phyloP scores from a whole-genome alignment of 2,329 filamentous ascomycete genomes.

The Decorospora gaudefroyi region DNA sequence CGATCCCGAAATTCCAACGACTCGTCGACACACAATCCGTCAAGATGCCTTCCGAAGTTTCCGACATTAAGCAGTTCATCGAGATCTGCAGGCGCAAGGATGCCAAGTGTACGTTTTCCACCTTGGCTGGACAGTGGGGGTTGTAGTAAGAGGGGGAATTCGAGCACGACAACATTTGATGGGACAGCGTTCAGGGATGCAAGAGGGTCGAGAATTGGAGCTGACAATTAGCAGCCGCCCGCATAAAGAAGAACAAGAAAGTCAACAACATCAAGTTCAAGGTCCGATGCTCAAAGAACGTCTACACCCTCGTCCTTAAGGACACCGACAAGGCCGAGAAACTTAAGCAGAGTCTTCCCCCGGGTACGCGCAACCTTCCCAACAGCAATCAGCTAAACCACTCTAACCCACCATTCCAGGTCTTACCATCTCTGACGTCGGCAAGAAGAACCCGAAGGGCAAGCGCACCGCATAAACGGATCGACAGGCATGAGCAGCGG shows the following conservation, averaged over 20 bases:
- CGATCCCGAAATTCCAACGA: slow-evolving; percentile 29
- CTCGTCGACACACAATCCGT: slow-evolving; percentile 52
- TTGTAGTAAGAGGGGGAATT: slow-evolving; percentile 9
- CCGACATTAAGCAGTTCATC: slow-evolving; percentile 99
- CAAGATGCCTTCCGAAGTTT: slow-evolving; percentile 98
- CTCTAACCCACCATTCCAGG: slow-evolving; percentile 43
- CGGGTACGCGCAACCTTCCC: slow-evolving; percentile 80
- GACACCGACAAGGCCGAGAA: slow-evolving; percentile 99
- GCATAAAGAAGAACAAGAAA: slow-evolving; percentile 85
- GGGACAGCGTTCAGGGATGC: neutral
- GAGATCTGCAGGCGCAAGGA: slow-evolving; percentile 99
- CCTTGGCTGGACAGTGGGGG: slow-evolving; percentile 4
- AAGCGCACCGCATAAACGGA: slow-evolving; percentile 49
- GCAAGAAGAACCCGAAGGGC: slow-evolving; percentile 66
- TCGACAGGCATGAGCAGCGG: slow-evolving; percentile 9
- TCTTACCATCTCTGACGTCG: slow-evolving; percentile 63
- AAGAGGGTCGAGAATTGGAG: slow-evolving; percentile 1
- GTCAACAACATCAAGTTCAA: slow-evolving; percentile 99
- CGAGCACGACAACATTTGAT: slow-evolving; percentile 8
- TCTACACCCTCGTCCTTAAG: slow-evolving; percentile 98
- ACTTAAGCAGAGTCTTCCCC: slow-evolving; percentile 98
- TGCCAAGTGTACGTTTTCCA: slow-evolving; percentile 83
- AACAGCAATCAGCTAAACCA: too few relatives aligned
- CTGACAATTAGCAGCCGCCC: slow-evolving; percentile 49
- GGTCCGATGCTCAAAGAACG: slow-evolving; percentile 94